A percentile compares a stretch with the other conserved stretches of the same genome.
phyloP scores from a whole-genome alignment of 495 filamentous ascomycete genomes.

The Podospora australis region DNA sequence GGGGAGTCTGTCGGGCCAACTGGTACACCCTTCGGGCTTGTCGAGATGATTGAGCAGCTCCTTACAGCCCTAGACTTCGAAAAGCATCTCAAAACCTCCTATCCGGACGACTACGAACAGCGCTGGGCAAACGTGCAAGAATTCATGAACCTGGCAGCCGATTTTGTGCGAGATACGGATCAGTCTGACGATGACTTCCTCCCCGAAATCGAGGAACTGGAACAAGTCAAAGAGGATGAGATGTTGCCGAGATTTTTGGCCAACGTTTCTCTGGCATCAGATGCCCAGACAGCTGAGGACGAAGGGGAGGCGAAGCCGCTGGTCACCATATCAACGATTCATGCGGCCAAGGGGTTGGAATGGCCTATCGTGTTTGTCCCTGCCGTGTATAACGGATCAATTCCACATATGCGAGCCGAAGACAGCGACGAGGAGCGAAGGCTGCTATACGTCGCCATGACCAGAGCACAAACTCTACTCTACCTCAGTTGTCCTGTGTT shows the following conservation, averaged over 20 bases:
- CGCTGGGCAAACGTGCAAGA: slow-evolving; percentile 93
- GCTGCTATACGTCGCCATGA: slow-evolving; percentile 97
- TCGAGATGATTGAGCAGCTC: slow-evolving; percentile 67
- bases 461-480: slow-evolving; percentile 81
- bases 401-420: slow-evolving; percentile 89
- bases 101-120: slow-evolving; percentile 70
- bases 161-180: slow-evolving; percentile 48
- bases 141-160: slow-evolving; percentile 67
- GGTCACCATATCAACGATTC: slow-evolving; percentile 93
- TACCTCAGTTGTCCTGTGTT: slow-evolving; percentile 76
- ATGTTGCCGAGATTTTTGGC: slow-evolving; percentile 75
- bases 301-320: slow-evolving; percentile 52
- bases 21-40: slow-evolving; percentile 44
- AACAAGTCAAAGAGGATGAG: slow-evolving; percentile 63
- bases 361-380: slow-evolving; percentile 98
- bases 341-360: slow-evolving; percentile 93
- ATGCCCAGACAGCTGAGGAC: slow-evolving; percentile 56
- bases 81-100: slow-evolving; percentile 59
- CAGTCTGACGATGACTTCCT: slow-evolving; percentile 58
- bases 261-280: slow-evolving; percentile 80
- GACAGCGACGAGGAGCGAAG: slow-evolving; percentile 85
- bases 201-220: slow-evolving; percentile 68
- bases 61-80: slow-evolving; percentile 68
- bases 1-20: slow-evolving; percentile 28
- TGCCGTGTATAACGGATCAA: slow-evolving; percentile 82